Evolutionary conservation across 768 basidiomycete species (phyloP).

Genomic region (Lactarius akahatsu): DNA sequence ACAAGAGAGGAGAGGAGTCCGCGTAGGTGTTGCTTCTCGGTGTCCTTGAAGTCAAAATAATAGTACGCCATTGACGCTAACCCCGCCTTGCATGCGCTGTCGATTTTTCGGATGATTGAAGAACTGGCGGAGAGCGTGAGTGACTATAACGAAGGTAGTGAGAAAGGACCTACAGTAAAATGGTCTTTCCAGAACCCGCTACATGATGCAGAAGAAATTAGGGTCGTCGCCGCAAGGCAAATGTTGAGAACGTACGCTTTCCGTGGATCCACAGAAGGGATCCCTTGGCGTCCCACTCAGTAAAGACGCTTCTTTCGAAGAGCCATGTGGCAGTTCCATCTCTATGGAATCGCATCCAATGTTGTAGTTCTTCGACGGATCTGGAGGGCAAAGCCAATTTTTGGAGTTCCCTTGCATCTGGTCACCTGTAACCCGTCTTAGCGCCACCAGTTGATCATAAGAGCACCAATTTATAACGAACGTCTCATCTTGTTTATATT

Average conservation of each 20-base stretch:
- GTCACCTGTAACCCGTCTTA: not conserved
- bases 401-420: not conserved
- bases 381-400: slow-evolving; percentile 12
- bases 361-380: slow-evolving; percentile 13
- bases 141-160: not conserved
- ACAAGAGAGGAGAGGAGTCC: slow-evolving; percentile 11
- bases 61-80: slow-evolving; percentile 5
- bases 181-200: slow-evolving; percentile 16
- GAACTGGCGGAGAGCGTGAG: not conserved
- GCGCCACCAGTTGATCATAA: not conserved
- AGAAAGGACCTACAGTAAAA: slow-evolving; percentile 1
- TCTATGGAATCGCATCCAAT: not conserved
- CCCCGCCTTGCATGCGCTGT: not conserved
- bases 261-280: slow-evolving; percentile 13
- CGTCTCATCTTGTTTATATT: not conserved
- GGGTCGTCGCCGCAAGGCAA: too few species aligned
- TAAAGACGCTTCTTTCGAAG: not conserved
- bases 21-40: not conserved
- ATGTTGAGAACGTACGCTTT: slow-evolving; percentile 4
- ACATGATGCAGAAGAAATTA: not conserved
- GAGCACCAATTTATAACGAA: not conserved
- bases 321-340: slow-evolving; percentile 4
- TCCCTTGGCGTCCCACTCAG: not conserved
- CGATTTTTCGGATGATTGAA: slow-evolving; percentile 2
- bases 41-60: slow-evolving; percentile 14